Base-by-base conservation (phyloP, 78 protist genomes). In the Guillardia theta region DNA sequence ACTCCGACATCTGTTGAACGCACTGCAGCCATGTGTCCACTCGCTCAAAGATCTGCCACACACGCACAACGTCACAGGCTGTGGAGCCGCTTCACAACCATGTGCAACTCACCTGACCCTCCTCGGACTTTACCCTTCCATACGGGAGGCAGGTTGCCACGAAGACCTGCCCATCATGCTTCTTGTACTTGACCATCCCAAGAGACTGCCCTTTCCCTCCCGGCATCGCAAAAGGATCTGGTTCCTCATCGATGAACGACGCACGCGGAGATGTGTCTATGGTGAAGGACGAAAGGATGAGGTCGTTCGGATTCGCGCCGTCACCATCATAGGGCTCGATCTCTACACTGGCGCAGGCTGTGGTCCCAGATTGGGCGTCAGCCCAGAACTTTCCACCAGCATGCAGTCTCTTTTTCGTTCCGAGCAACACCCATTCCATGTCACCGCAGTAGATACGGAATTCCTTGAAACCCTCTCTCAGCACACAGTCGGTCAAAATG, bases 401-500 rank as follows among this genome's bases (percentile, higher is more conserved):
- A 43, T 33, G 36, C 33, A 70, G 83, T 24, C 83, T 24, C 36
- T 24, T 24, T 24, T 12, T 70, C 4, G 9, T 12, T 36, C 36
- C 41, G 10, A 6, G 41, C 45, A 78, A 1, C 2, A 43, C 24
- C 90, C 90, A 78, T 0, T 18, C 3, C 90, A 78, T 78, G 1
- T 78, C 90, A 18, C 90, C 90, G 33, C 90, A 78, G 21, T 12
- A 43, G 24, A 78, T 78, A 8, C 45, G 53, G 30, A 78, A 36
- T 43, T 78, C 90, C 83, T 78, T 78, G 90, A 78, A 78, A 0
- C 48, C 90, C 50, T 78, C 44, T 15, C 53, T 18, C 0, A 78
- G 48, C 1, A 78, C 90, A 43, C 90, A 78, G 48, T 78, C 90
- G 10, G 90, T 78, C 24, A 78, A 78, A 30, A 78, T 78, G 48